Conservation (phyloP, 2,329 filamentous ascomycete genomes). For the Scolecobasidium constrictum region DNA sequence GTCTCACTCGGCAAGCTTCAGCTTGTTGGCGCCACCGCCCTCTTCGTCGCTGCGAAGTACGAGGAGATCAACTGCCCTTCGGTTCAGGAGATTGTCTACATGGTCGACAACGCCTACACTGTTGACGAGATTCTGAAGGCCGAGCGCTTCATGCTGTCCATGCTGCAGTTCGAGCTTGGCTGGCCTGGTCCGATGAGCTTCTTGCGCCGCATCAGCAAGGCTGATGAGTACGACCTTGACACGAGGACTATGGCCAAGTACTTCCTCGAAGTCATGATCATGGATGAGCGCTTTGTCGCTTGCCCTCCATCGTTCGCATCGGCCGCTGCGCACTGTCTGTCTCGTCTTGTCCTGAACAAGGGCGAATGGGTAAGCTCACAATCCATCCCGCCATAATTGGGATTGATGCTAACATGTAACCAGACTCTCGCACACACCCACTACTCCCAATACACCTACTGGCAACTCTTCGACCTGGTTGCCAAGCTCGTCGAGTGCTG, state of each 20-base stretch:
- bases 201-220: conserved; percentile 91
- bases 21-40: conserved; percentile 87
- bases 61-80: conserved; percentile 98
- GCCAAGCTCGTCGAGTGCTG: conserved; percentile 79
- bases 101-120: conserved; percentile 89
- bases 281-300: conserved; percentile 95
- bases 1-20: conserved; percentile 93
- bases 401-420: conserved; percentile 24
- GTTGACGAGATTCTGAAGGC: conserved; percentile 92
- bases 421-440: conserved; percentile 75
- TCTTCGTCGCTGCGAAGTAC: conserved; percentile 94
- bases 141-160: conserved; percentile 94
- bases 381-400: background rate
- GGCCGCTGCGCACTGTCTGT: conserved; percentile 84
- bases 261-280: conserved; percentile 90
- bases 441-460: conserved; percentile 87
- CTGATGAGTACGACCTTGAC: conserved; percentile 93
- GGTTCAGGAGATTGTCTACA: conserved; percentile 90
- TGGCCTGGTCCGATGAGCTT: conserved; percentile 99
- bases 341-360: conserved; percentile 79
- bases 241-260: conserved; percentile 95
- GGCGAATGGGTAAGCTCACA: conserved; percentile 72
- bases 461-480: conserved; percentile 69
- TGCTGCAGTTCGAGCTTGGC: conserved; percentile 89
- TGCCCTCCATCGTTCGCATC: conserved; percentile 83